These are phyloP conservation scores for Flueggea neowawraea DNA, from an alignment of 441 rosid species.

Conservation along the genomic window DNA sequence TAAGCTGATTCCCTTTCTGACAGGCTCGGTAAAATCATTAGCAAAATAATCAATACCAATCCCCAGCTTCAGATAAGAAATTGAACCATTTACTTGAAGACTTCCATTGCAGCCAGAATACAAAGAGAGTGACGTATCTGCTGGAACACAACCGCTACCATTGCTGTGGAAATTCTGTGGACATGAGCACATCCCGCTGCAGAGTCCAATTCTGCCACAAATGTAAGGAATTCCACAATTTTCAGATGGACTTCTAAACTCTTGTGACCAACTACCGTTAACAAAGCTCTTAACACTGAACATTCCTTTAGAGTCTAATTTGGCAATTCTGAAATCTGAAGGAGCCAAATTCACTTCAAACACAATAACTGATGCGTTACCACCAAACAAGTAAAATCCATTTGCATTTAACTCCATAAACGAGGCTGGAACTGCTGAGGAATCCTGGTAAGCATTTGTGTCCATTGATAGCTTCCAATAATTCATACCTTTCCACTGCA, in stretches of 20 bases:
- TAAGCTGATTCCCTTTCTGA: conserved; percentile 33
- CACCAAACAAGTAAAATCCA: conserved; percentile 55
- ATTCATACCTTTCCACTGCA: conserved; percentile 55
- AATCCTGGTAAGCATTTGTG: conserved; percentile 33
- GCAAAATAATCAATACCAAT: conserved; percentile 57
- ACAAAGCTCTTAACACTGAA: conserved; percentile 45
- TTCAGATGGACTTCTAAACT: conserved; percentile 53
- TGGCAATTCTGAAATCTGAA: conserved; percentile 50
- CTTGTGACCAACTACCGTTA: conserved; percentile 29
- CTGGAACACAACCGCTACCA: conserved; percentile 47
- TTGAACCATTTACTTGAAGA: conserved; percentile 28
- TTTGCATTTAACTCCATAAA: conserved; percentile 47
- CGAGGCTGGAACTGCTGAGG: conserved; percentile 38
- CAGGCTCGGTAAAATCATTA: conserved; percentile 45
- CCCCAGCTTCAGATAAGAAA: conserved; percentile 45
- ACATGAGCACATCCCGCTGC: conserved; percentile 66
- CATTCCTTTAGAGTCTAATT: conserved; percentile 52
- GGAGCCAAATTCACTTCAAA: conserved; percentile 36
- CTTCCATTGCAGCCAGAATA: conserved; percentile 28
- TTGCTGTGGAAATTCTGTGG: conserved; percentile 41
- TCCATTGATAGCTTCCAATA: conserved; percentile 83
- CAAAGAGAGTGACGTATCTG: conserved; percentile 45
- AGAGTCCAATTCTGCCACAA: conserved; percentile 61
- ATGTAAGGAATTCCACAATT: conserved; percentile 53
- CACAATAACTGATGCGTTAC: conserved; percentile 59